These are phyloP conservation scores for Mariannaea elegans DNA, from an alignment of 2,329 filamentous ascomycete genomes.

Conservation along the genomic window DNA sequence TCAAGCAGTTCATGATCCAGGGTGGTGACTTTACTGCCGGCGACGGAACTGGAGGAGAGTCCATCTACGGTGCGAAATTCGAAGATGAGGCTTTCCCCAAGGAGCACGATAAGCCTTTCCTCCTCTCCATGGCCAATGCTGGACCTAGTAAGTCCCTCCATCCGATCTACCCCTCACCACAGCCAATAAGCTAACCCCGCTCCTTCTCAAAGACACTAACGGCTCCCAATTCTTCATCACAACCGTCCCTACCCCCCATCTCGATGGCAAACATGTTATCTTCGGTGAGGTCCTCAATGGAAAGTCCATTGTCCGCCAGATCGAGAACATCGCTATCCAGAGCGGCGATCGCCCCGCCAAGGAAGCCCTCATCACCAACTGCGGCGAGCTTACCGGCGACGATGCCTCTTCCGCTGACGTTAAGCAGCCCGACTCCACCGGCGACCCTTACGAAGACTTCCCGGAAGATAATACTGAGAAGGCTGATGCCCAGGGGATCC, in stretches of 20 bases:
- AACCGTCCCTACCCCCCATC: slow-evolving; percentile 91
- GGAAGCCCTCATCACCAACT: slow-evolving; percentile 81
- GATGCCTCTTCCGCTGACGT: slow-evolving; percentile 73
- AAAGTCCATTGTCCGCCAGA: slow-evolving; percentile 88
- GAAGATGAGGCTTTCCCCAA: slow-evolving; percentile 94
- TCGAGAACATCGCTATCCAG: slow-evolving; percentile 84
- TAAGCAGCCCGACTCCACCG: slow-evolving; percentile 79
- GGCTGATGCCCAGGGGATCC: slow-evolving; percentile 72
- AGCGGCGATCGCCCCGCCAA: slow-evolving; percentile 79
- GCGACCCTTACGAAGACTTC: slow-evolving; percentile 94
- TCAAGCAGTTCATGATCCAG: slow-evolving; percentile 97
- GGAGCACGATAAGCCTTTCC: slow-evolving; percentile 92
- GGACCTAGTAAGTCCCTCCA: slow-evolving; percentile 74
- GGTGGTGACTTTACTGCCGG: slow-evolving; percentile 96
- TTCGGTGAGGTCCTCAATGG: slow-evolving; percentile 94
- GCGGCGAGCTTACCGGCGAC: slow-evolving; percentile 82
- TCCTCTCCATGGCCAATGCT: slow-evolving; percentile 98
- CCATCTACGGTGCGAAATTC: slow-evolving; percentile 97
- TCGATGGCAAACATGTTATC: slow-evolving; percentile 96
- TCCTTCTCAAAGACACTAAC: slow-evolving; percentile 74
- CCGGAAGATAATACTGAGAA: slow-evolving; percentile 80
- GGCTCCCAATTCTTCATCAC: slow-evolving; percentile 99
- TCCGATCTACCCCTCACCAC: background rate
- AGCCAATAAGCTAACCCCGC: slow-evolving; percentile 4
- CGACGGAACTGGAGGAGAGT: slow-evolving; percentile 95